A percentile compares a stretch with the other conserved stretches of the same genome.
These are phyloP conservation scores for Mortierella sp. DNA, from an alignment of 371 early-diverging fungal genomes.

Conservation along the genomic window DNA sequence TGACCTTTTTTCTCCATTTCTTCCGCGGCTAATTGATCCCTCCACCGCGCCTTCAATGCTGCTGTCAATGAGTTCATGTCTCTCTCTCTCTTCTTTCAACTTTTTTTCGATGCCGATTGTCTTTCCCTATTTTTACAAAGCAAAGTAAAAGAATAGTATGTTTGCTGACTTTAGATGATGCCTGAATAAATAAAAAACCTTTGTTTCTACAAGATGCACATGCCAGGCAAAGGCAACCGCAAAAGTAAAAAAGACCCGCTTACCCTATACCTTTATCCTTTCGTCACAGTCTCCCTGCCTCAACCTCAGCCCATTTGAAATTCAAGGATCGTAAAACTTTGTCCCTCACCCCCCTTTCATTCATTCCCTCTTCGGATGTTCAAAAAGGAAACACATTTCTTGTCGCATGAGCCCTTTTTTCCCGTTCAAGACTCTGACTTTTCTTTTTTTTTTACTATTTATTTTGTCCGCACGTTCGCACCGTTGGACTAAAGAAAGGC, in stretches of 20 bases:
- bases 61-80: background rate
- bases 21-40: background rate
- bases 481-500: background rate
- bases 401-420: constrained; percentile 10
- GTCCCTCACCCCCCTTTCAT: background rate
- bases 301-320: background rate
- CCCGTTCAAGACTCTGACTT: background rate
- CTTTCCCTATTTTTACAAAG: background rate
- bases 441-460: too few relatives aligned
- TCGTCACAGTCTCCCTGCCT: background rate
- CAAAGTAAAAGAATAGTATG: background rate
- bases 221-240: background rate
- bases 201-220: background rate
- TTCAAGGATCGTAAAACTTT: background rate
- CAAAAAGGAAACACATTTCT: constrained; percentile 7
- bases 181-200: too few relatives aligned
- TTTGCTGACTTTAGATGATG: background rate
- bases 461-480: too few relatives aligned
- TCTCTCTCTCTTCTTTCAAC: background rate
- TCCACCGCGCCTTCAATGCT: background rate
- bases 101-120: background rate
- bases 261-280: background rate
- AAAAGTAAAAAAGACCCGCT: background rate
- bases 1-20: background rate
- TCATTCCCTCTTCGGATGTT: constrained; percentile 2